Conservation (phyloP, 176 grass and related monocot genomes). For the Stipa capillata region DNA sequence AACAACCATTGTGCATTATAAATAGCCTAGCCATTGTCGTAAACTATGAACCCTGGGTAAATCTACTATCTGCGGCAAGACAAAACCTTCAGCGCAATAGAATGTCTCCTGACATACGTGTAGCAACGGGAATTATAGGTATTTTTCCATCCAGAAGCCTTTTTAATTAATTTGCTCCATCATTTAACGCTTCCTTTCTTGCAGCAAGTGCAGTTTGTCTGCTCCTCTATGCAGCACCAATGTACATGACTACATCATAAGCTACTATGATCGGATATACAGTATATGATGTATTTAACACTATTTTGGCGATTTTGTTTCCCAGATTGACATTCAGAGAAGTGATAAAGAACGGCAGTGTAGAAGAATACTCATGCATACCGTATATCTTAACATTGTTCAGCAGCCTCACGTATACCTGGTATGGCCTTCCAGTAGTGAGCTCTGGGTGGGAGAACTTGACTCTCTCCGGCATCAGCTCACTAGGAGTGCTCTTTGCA, state of each 20-base stretch:
- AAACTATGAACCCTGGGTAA: neutral
- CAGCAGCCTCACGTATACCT: too few relatives aligned
- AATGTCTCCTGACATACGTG: constrained; percentile 9
- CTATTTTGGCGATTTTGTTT: neutral
- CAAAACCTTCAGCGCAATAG: neutral
- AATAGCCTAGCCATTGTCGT: neutral
- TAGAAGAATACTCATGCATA: too few relatives aligned
- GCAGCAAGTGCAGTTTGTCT: too few relatives aligned
- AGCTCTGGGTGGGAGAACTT: constrained; percentile 57
- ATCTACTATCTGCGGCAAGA: neutral
- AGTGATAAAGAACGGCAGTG: constrained; percentile 49
- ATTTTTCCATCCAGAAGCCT: neutral
- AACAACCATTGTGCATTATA: neutral
- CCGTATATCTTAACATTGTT: too few relatives aligned
- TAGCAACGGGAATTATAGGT: constrained; percentile 46
- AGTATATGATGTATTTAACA: neutral
- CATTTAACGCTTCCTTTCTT: constrained; percentile 4
- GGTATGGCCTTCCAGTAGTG: constrained; percentile 43
- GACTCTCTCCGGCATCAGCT: constrained; percentile 24
- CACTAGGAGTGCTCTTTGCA: constrained; percentile 36
- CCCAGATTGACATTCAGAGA: constrained; percentile 49
- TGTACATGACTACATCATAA: constrained; percentile 35
- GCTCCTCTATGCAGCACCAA: constrained; percentile 54
- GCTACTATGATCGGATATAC: neutral
- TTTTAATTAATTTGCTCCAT: neutral